phyloP scores from a whole-genome alignment of 768 basidiomycete genomes.

The Boletus speciosus region DNA sequence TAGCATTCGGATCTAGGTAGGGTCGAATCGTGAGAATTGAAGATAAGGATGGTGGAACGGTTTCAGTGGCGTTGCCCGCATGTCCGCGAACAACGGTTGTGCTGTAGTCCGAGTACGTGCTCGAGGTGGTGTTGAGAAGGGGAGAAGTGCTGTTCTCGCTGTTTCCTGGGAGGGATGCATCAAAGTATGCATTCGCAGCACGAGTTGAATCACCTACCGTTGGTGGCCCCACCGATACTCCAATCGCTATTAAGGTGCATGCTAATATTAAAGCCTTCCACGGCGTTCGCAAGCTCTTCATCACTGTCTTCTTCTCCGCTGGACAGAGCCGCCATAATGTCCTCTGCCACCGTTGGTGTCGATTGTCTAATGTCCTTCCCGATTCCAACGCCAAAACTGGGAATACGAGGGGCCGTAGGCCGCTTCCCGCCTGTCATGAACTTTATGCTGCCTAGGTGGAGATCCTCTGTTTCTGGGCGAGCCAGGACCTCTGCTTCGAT shows the following conservation, averaged over 20 bases:
- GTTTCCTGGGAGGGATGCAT: constrained; percentile 28
- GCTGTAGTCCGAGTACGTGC: constrained; percentile 59
- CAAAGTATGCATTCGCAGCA: constrained; percentile 9
- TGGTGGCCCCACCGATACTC: constrained; percentile 38
- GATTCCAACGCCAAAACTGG: constrained; percentile 77
- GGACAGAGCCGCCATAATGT: constrained; percentile 31
- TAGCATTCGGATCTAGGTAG: constrained; percentile 47
- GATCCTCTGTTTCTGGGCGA: constrained; percentile 62
- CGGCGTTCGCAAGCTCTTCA: constrained; percentile 62
- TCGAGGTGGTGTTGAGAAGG: constrained; percentile 45
- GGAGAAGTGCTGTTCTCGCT: constrained; percentile 50
- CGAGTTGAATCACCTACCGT: constrained; percentile 18
- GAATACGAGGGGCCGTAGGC: constrained; percentile 67
- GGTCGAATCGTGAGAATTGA: constrained; percentile 72
- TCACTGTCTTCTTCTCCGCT: constrained; percentile 57
- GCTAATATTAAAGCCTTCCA: constrained; percentile 46
- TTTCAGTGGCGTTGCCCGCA: constrained; percentile 37
- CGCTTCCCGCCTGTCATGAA: constrained; percentile 71
- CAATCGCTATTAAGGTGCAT: constrained; percentile 49
- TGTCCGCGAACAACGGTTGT: constrained; percentile 61
- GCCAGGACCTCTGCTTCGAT: constrained; percentile 84
- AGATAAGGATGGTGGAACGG: constrained; percentile 54
- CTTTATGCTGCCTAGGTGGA: constrained; percentile 82
- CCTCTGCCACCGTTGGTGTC: constrained; percentile 33
- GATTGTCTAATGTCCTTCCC: constrained; percentile 52